Base-by-base conservation (phyloP, 75 land plant genomes). In the Selaginella moellendorffii region DNA sequence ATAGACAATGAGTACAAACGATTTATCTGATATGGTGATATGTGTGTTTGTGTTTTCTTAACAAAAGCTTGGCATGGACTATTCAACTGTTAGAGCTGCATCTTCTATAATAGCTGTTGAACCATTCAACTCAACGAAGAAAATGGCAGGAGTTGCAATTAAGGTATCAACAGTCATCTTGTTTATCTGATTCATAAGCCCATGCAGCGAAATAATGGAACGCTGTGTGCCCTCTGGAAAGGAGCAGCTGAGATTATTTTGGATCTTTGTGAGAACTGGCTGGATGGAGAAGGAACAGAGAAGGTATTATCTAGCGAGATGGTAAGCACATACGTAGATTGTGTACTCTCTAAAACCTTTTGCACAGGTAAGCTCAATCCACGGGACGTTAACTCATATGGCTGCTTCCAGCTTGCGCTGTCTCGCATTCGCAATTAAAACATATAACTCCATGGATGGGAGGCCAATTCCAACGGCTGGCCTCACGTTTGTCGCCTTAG, bases 101-200 rank as follows among this genome's bases (percentile, higher is more conserved):
- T 52, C 78, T 22, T 64, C 46, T 18, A 63, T 79, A 52, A 74
- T 83, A 53, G 78, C 79, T 68, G 87, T 83, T 52, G 71, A 79
- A 54, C 81, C 97, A 68, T 92, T 92, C 77, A 92, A 88, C 68
- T 92, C 97, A 2, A 83, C 85, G 52, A 92, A 88, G 66, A 92
- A 92, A 73, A 82, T 85, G 24, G 88, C 85, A 52, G 97, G 97
- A 65, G 81, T 92, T 71, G 83, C 61, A 12, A 31, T 68, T 52
- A 28, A 53, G 53, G 76, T 68, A 46, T 10, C 18, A 46, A 10
- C 18, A 46, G 18, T n/a, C n/a, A n/a, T n/a, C n/a, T n/a, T n/a
- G n/a, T n/a, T n/a, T n/a, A n/a, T n/a, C n/a, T 46, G 51, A 10
- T 18, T 10, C 18, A 18, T 10, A 46, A 46, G 29, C 10, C 10